Conservation (phyloP, 495 filamentous ascomycete species). For the Astrothelium macrocarpum region DNA sequence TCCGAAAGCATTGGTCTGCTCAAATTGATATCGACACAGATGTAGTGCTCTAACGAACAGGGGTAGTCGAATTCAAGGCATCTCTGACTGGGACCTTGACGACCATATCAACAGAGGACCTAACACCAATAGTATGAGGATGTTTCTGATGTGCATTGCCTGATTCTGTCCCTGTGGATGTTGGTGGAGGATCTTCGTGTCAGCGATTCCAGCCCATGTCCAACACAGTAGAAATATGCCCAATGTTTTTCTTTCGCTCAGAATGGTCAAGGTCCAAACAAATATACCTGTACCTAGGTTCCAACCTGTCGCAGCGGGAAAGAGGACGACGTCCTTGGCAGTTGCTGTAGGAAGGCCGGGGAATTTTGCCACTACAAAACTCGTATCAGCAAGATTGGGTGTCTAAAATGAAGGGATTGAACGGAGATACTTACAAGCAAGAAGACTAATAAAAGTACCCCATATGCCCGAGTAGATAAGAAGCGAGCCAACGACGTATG, state of each 20-base stretch:
- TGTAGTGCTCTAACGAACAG: no score
- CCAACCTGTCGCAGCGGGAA: background rate
- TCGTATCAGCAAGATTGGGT: background rate
- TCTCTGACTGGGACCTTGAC: no score
- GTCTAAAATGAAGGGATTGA: background rate
- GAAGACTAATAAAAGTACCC: background rate
- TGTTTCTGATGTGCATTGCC: background rate
- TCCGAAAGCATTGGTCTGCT: no score
- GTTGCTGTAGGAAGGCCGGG: background rate
- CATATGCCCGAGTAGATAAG: background rate
- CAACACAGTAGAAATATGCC: background rate
- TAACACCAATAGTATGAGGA: background rate
- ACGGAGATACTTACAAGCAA: background rate
- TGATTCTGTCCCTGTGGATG: background rate
- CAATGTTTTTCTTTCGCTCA: background rate
- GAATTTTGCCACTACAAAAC: background rate
- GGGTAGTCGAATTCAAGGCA: no score
- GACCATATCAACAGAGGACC: background rate
- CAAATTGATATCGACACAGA: no score
- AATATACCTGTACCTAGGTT: background rate
- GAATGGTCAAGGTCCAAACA: background rate
- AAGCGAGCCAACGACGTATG: background rate
- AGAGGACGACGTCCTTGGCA: background rate
- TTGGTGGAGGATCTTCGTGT: background rate
- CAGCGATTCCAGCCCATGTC: background rate